phyloP scores from a whole-genome alignment of 2,329 filamentous ascomycete species.

The Scytalidium lignicola region DNA sequence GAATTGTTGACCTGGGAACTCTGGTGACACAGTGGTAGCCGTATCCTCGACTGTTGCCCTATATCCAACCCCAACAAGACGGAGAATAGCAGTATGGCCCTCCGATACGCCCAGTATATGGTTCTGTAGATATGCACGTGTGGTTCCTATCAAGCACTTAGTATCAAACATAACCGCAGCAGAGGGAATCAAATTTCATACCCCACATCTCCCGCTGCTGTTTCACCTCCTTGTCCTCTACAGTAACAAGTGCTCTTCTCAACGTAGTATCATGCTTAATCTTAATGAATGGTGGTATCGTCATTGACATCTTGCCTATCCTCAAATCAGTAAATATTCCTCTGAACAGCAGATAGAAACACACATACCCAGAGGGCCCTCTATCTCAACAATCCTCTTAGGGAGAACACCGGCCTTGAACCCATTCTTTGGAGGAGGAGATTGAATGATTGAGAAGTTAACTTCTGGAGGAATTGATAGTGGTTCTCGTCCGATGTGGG shows the following conservation, averaged over 20 bases:
- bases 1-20: conserved; percentile 80
- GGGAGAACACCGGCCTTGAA: conserved; percentile 44
- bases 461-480: conserved; percentile 82
- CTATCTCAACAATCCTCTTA: conserved; percentile 66
- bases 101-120: conserved; percentile 92
- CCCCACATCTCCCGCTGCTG: conserved; percentile 96
- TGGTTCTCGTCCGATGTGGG: conserved; percentile 80
- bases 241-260: conserved; percentile 61
- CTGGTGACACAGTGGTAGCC: conserved; percentile 58
- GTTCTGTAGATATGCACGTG: conserved; percentile 83
- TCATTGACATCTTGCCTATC: conserved; percentile 67
- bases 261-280: conserved; percentile 62
- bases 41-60: conserved; percentile 78
- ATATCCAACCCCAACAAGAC: conserved; percentile 93
- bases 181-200: conserved; percentile 31
- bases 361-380: conserved; percentile 69
- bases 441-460: conserved; percentile 65
- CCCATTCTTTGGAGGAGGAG: conserved; percentile 25
- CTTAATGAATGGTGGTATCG: conserved; percentile 73
- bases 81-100: conserved; percentile 88
- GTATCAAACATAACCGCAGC: conserved; percentile 16
- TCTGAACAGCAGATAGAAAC: not conserved
- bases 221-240: conserved; percentile 63
- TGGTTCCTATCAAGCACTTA: conserved; percentile 59
- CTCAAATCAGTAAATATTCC: conserved; percentile 10